Percentiles rank a stretch among this genome's conserved stretches.
Evolutionary conservation across 768 basidiomycete genomes (phyloP).

Genomic region (Leucosporidium scottii): DNA sequence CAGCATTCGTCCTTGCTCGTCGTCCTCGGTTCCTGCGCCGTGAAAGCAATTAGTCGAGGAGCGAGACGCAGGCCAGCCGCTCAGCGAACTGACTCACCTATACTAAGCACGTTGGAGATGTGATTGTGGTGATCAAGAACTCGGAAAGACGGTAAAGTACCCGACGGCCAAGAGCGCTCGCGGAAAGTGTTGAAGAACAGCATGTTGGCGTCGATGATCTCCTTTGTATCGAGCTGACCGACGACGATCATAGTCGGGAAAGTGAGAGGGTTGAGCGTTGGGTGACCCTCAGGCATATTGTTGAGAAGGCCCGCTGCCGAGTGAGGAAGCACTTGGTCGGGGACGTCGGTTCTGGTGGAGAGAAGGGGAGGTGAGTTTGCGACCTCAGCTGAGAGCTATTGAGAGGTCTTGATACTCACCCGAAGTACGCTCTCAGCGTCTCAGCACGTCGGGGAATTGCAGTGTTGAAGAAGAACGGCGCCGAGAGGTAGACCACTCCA

Average conservation of each 20-base stretch:
- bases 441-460: constrained; percentile 14
- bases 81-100: not conserved
- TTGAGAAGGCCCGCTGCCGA: constrained; percentile 11
- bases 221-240: constrained; percentile 1
- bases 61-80: too few relatives aligned
- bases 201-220: constrained; percentile 20
- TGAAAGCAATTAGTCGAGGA: not conserved
- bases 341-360: not conserved
- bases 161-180: not conserved
- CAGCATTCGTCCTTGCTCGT: constrained; percentile 9
- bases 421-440: constrained; percentile 17
- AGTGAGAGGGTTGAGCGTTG: not conserved
- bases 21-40: constrained; percentile 7
- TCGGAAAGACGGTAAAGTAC: constrained; percentile 3
- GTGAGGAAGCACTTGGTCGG: not conserved
- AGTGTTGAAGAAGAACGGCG: constrained; percentile 18
- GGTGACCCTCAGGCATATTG: not conserved
- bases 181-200: constrained; percentile 19
- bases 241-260: not conserved
- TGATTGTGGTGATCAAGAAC: constrained; percentile 16
- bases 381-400: too few relatives aligned
- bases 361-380: not conserved
- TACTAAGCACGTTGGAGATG: constrained; percentile 18
- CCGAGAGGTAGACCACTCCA: constrained; percentile 18
- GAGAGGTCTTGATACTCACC: not conserved